These are phyloP conservation scores for Yamagishiella unicocca DNA, from an alignment of 139 green algal genomes.

Conservation along the genomic window DNA sequence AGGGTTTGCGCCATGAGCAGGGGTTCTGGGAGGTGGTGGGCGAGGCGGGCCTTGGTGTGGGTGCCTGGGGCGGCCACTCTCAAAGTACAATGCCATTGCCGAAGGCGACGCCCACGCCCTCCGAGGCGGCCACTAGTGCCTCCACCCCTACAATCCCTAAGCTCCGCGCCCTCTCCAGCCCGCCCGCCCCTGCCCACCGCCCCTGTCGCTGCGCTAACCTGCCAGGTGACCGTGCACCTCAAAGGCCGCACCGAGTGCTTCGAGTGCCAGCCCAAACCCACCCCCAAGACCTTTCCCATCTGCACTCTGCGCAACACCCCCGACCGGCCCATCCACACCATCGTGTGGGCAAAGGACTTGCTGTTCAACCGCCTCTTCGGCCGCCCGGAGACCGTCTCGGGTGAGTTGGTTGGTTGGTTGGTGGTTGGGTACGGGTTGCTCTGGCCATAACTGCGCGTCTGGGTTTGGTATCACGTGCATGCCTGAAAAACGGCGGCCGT, in stretches of 20 bases:
- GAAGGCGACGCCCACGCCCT: too few species aligned
- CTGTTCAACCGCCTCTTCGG: constrained; percentile 96
- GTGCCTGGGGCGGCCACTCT: too few species aligned
- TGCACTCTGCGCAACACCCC: constrained; percentile 99
- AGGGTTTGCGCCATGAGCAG: too few species aligned
- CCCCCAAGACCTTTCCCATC: constrained; percentile 94
- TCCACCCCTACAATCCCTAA: too few species aligned
- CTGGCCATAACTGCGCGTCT: too few species aligned
- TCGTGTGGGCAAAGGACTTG: constrained; percentile 99
- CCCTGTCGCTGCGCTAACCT: background rate
- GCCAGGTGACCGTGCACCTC: constrained; percentile 93
- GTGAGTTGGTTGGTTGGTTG: constrained; percentile 11
- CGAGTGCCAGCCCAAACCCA: constrained; percentile 91
- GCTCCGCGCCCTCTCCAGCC: background rate
- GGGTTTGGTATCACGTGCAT: too few species aligned
- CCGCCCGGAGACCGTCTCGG: constrained; percentile 65
- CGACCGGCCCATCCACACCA: constrained; percentile 97
- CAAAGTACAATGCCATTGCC: too few species aligned
- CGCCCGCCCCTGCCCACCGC: background rate
- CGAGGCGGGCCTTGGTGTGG: too few species aligned
- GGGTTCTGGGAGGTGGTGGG: too few species aligned
- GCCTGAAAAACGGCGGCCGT: too few species aligned
- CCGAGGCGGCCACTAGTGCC: too few species aligned
- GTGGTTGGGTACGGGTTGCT: too few species aligned
- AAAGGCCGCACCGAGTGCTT: constrained; percentile 92